A percentile compares a stretch with the other conserved stretches of the same genome.
Evolutionary conservation across 169 alveolate genomes (phyloP).

Genomic region (Eimeria praecox): DNA sequence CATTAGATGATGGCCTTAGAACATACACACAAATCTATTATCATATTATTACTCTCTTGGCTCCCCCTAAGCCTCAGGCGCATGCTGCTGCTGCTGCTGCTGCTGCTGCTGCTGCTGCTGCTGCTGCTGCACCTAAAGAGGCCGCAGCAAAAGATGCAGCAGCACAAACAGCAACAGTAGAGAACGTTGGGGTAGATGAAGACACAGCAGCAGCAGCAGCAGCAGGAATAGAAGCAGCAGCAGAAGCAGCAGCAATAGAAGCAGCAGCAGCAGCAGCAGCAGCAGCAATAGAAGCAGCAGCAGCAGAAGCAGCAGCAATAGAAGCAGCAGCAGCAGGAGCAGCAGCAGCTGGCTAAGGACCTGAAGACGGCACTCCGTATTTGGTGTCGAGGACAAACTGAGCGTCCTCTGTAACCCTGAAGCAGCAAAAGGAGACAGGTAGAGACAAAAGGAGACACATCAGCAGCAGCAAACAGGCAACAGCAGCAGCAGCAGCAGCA

Average conservation of each 20-base stretch:
- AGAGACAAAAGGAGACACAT: too few species aligned
- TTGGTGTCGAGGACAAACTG: conserved; percentile 51
- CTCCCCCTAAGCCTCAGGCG: too few species aligned
- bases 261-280: neutral
- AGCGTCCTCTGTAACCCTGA: conserved; percentile 50
- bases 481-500: too few species aligned
- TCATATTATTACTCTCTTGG: too few species aligned
- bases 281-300: neutral
- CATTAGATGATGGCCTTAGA: conserved; percentile 49
- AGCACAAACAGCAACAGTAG: neutral
- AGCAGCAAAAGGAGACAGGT: neutral
- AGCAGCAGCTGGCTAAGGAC: neutral
- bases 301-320: neutral
- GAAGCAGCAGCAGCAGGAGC: neutral
- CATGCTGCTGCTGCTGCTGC: too few species aligned
- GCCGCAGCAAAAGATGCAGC: neutral
- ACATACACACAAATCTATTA: neutral
- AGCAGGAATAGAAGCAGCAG: neutral
- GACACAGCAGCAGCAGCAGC: neutral
- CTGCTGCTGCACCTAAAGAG: too few species aligned
- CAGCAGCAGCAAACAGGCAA: conserved; percentile 1
- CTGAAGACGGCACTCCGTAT: conserved; percentile 47
- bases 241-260: neutral
- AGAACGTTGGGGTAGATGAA: neutral
- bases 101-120: too few species aligned